phyloP scores from a whole-genome alignment of 2,329 filamentous ascomycete species.

The Phoma sp. region DNA sequence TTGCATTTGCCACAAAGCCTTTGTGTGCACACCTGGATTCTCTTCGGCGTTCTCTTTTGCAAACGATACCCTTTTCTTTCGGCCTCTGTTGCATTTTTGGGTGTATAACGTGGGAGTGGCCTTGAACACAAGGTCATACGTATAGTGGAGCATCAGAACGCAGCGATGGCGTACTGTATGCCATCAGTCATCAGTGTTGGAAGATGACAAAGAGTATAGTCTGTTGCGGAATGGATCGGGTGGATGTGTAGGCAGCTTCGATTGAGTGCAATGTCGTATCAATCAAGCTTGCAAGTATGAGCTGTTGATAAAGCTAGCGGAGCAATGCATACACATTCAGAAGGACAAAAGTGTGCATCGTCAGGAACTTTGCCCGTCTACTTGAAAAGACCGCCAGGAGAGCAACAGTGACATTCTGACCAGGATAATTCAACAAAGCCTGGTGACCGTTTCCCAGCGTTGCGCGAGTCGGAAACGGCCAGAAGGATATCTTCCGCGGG shows the following conservation, averaged over 20 bases:
- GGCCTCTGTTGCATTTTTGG: constrained; percentile 16
- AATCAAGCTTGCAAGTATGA: too few relatives aligned
- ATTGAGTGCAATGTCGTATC: too few relatives aligned
- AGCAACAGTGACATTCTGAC: neutral
- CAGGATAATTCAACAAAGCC: neutral
- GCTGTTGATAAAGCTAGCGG: neutral
- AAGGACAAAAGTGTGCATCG: neutral
- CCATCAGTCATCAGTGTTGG: too few relatives aligned
- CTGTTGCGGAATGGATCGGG: too few relatives aligned
- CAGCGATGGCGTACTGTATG: too few relatives aligned
- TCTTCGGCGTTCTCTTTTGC: constrained; percentile 21
- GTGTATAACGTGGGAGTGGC: neutral
- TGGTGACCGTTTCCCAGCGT: neutral
- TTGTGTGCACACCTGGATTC: constrained; percentile 12
- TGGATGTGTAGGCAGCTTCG: too few relatives aligned
- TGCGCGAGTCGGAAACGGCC: neutral
- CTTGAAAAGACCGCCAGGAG: neutral
- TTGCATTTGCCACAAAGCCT: neutral
- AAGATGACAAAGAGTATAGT: too few relatives aligned
- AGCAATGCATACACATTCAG: neutral
- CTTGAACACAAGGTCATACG: too few relatives aligned
- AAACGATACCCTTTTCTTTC: constrained; percentile 36
- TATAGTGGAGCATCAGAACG: too few relatives aligned
- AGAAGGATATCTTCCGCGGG: neutral
- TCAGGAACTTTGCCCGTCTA: neutral